A percentile compares a stretch with the other conserved stretches of the same genome.
phyloP scores from a whole-genome alignment of 306 rosid genomes.

The Ceratonia siliqua region DNA sequence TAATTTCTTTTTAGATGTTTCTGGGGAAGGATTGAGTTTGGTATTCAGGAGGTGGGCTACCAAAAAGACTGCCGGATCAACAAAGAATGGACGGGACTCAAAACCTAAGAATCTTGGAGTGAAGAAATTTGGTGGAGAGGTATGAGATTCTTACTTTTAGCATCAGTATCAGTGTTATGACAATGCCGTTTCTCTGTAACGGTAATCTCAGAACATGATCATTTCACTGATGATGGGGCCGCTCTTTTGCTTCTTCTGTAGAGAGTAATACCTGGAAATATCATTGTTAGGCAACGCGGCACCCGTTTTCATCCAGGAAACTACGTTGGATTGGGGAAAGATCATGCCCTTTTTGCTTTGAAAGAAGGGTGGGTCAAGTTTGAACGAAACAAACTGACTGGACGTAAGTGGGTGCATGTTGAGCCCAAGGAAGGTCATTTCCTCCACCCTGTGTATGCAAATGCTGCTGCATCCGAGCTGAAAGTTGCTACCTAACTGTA shows the following conservation, averaged over 20 bases:
- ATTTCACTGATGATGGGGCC: neutral
- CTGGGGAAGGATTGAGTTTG: slow-evolving; percentile 68
- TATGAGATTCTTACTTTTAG: slow-evolving; percentile 39
- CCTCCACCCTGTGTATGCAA: slow-evolving; percentile 56
- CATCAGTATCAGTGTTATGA: slow-evolving; percentile 1
- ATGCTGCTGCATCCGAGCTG: slow-evolving; percentile 26
- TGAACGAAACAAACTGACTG: slow-evolving; percentile 71
- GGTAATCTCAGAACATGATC: neutral
- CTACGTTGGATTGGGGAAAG: slow-evolving; percentile 81
- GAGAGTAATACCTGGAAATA: slow-evolving; percentile 85
- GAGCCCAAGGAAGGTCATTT: slow-evolving; percentile 62
- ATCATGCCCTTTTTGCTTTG: slow-evolving; percentile 81
- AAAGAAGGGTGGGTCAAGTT: slow-evolving; percentile 81
- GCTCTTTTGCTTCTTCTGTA: slow-evolving; percentile 37
- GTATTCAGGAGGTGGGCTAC: slow-evolving; percentile 87
- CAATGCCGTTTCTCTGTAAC: too few species aligned
- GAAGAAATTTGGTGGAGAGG: slow-evolving; percentile 94
- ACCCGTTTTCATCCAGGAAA: slow-evolving; percentile 91
- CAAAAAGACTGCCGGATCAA: slow-evolving; percentile 80
- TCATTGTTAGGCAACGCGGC: slow-evolving; percentile 84
- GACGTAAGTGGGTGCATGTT: slow-evolving; percentile 80
- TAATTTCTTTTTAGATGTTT: too few species aligned
- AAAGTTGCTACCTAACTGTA: slow-evolving; percentile 26
- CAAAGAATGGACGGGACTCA: slow-evolving; percentile 90
- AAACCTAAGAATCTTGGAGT: slow-evolving; percentile 91